These are phyloP conservation scores for Uronychia binucleata DNA, from an alignment of 73 alveolate genomes.

Conservation along the genomic window DNA sequence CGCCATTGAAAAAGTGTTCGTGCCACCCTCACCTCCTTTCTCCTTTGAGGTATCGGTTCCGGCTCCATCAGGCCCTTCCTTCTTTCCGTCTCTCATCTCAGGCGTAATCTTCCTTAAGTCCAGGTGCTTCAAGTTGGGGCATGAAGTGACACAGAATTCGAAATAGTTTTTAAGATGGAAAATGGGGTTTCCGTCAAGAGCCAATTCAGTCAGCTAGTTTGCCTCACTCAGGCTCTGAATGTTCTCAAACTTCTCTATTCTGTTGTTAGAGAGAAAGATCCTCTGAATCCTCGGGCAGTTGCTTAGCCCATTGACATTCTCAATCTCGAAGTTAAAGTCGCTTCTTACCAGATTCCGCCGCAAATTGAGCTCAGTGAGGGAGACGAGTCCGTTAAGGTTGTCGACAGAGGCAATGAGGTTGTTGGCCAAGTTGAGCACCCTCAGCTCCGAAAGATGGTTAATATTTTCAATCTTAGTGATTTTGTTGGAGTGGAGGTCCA, in stretches of 20 bases:
- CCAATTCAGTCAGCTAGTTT: slow-evolving; percentile 73
- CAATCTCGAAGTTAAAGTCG: too few species aligned
- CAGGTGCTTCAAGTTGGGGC: slow-evolving; percentile 61
- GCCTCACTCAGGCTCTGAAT: slow-evolving; percentile 72
- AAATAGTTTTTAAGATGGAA: slow-evolving; percentile 61
- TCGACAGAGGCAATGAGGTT: slow-evolving; percentile 79
- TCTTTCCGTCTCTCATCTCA: slow-evolving; percentile 54
- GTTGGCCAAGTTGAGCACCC: slow-evolving; percentile 91
- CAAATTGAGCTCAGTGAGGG: slow-evolving; percentile 83
- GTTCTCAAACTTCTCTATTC: slow-evolving; percentile 78
- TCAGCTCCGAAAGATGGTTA: slow-evolving; percentile 68
- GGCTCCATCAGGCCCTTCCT: slow-evolving; percentile 14
- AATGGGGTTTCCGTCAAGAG: slow-evolving; percentile 90
- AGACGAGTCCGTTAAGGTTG: slow-evolving; percentile 72
- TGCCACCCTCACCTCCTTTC: neutral
- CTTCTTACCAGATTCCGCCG: slow-evolving; percentile 80
- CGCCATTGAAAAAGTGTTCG: slow-evolving; percentile 1
- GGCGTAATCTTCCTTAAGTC: slow-evolving; percentile 58
- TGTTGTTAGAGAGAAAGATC: slow-evolving; percentile 83
- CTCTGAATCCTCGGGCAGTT: slow-evolving; percentile 80
- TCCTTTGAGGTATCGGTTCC: slow-evolving; percentile 4
- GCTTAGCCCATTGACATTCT: slow-evolving; percentile 67
- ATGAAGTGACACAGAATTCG: slow-evolving; percentile 58
- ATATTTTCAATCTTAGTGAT: slow-evolving; percentile 88
- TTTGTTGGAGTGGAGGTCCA: slow-evolving; percentile 90